Conservation (phyloP, 352 stramenopile genomes). For the Globisporangium canariense region DNA sequence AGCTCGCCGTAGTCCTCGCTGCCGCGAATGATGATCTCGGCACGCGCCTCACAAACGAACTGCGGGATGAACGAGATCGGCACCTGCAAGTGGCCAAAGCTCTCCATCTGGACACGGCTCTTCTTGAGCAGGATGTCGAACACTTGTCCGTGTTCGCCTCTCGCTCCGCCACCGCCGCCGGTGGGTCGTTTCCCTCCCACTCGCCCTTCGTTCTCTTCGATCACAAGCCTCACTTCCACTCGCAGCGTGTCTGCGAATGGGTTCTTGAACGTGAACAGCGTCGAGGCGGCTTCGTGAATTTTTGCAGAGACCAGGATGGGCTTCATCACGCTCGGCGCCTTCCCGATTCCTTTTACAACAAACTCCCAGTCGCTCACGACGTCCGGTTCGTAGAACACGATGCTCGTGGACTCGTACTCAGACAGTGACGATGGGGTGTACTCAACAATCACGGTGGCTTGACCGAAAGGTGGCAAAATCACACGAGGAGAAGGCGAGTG, state of each 20-base stretch:
- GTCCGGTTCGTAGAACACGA: slow-evolving; percentile 72
- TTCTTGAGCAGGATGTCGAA: slow-evolving; percentile 83
- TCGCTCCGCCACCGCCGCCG: neutral
- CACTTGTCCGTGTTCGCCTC: slow-evolving; percentile 15
- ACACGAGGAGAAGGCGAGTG: slow-evolving; percentile 21
- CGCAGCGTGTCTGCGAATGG: slow-evolving; percentile 82
- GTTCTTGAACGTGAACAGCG: slow-evolving; percentile 92
- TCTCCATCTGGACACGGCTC: slow-evolving; percentile 66
- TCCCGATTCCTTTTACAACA: slow-evolving; percentile 66
- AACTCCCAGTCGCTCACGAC: slow-evolving; percentile 91
- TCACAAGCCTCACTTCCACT: slow-evolving; percentile 73
- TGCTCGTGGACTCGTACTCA: slow-evolving; percentile 59
- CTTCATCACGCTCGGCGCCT: slow-evolving; percentile 89
- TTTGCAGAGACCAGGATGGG: slow-evolving; percentile 59
- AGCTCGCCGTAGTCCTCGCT: slow-evolving; percentile 65
- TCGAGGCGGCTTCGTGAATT: slow-evolving; percentile 78
- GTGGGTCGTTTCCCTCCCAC: neutral
- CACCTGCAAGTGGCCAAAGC: slow-evolving; percentile 84
- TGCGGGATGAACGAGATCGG: slow-evolving; percentile 89
- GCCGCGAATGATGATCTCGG: slow-evolving; percentile 64
- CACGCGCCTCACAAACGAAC: slow-evolving; percentile 60
- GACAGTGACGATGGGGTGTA: slow-evolving; percentile 91
- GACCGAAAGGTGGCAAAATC: slow-evolving; percentile 63
- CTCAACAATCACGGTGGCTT: slow-evolving; percentile 64
- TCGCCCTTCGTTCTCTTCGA: slow-evolving; percentile 9